Conservation (phyloP, 2,329 filamentous ascomycete genomes). For the Diaporthe velutina region DNA sequence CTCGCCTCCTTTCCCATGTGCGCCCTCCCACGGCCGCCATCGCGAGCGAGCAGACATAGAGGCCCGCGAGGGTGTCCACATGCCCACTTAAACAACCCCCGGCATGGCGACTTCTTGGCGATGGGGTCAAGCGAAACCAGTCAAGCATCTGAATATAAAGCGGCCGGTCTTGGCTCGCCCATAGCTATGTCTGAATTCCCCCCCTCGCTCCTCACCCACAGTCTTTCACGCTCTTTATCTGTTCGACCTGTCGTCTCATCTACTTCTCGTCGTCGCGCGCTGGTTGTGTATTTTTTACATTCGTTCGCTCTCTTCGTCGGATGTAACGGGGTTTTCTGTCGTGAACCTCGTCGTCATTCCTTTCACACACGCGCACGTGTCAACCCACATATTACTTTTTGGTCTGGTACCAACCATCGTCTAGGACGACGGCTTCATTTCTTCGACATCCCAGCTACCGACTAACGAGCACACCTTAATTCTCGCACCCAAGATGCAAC, state of each 20-base stretch:
- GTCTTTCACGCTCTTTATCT: background rate
- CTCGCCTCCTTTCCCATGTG: conserved; percentile 34
- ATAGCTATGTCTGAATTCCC: conserved; percentile 30
- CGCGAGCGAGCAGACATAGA: background rate
- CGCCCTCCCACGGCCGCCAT: conserved; percentile 20
- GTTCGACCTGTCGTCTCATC: conserved; percentile 30
- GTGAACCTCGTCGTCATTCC: conserved; percentile 35
- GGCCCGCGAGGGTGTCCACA: conserved; percentile 16
- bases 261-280: conserved; percentile 29
- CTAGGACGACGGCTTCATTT: conserved; percentile 26
- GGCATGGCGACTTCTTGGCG: conserved; percentile 32
- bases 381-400: conserved; percentile 8
- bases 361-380: conserved; percentile 30
- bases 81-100: conserved; percentile 24
- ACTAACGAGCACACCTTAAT: conserved; percentile 20
- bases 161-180: conserved; percentile 26
- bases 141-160: conserved; percentile 29
- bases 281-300: conserved; percentile 37
- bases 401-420: conserved; percentile 38
- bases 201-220: conserved; percentile 18
- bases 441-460: conserved; percentile 2
- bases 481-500: conserved; percentile 59
- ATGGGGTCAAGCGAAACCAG: conserved; percentile 33
- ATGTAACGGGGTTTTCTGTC: conserved; percentile 17
- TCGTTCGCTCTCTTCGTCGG: conserved; percentile 34